A percentile compares a stretch with the other conserved stretches of the same genome.
Conservation (phyloP, 345 rosid genomes). For the Cardamine occulta region DNA sequence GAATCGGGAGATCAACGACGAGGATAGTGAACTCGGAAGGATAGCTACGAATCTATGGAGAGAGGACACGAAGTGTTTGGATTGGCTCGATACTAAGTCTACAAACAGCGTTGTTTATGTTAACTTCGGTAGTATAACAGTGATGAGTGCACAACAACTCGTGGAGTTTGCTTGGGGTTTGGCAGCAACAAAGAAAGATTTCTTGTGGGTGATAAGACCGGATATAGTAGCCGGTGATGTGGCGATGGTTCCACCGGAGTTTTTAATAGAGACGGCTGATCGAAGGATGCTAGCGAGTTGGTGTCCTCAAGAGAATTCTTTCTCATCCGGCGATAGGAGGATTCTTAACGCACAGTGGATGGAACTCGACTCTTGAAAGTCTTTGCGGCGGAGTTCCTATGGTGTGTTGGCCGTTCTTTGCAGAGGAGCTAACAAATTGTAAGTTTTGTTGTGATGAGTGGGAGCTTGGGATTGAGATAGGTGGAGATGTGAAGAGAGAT, state of each 20-base stretch:
- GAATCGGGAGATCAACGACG: background rate
- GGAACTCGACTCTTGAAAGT: slow-evolving; percentile 68
- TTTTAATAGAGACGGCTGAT: slow-evolving; percentile 40
- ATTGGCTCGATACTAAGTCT: slow-evolving; percentile 39
- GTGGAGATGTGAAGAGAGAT: slow-evolving; percentile 53
- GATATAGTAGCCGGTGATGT: slow-evolving; percentile 50
- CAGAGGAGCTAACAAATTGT: slow-evolving; percentile 61
- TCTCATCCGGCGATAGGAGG: slow-evolving; percentile 54
- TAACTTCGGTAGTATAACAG: slow-evolving; percentile 30
- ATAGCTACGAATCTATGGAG: slow-evolving; percentile 36
- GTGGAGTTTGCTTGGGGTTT: slow-evolving; percentile 56
- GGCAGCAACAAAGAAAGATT: slow-evolving; percentile 50
- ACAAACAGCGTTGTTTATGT: slow-evolving; percentile 36
- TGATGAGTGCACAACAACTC: slow-evolving; percentile 21
- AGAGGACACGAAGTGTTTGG: slow-evolving; percentile 38
- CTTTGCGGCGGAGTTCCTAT: slow-evolving; percentile 51
- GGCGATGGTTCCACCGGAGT: slow-evolving; percentile 48
- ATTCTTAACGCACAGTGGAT: slow-evolving; percentile 60
- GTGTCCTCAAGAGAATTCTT: slow-evolving; percentile 61
- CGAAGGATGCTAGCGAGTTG: slow-evolving; percentile 49
- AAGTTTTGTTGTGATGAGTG: slow-evolving; percentile 49
- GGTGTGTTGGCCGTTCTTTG: slow-evolving; percentile 65
- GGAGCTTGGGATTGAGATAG: slow-evolving; percentile 63
- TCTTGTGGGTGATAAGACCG: slow-evolving; percentile 60
- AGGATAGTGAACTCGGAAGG: background rate